phyloP scores from a whole-genome alignment of 495 filamentous ascomycete species.

The Trichoderma gamsii region DNA sequence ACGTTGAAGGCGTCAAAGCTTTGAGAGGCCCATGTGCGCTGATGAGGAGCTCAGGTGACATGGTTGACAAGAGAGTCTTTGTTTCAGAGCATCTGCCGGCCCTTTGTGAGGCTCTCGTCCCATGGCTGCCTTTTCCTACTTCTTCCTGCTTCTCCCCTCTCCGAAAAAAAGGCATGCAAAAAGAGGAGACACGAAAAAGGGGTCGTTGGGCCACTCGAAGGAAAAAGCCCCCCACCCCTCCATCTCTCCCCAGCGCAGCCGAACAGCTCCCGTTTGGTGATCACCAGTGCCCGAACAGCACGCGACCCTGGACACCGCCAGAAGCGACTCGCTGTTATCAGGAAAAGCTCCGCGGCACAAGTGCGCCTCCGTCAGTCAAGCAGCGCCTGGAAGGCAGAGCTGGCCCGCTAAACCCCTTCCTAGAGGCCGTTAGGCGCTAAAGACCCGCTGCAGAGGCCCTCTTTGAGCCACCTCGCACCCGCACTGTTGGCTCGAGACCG shows the following conservation, averaged over 20 bases:
- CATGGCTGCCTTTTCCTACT: neutral
- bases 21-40: too few species aligned
- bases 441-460: conserved; percentile 5
- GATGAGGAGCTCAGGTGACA: too few species aligned
- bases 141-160: neutral
- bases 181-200: conserved; percentile 11
- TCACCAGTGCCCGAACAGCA: neutral
- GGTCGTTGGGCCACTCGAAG: neutral
- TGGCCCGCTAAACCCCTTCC: neutral
- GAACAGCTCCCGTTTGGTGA: conserved; percentile 8
- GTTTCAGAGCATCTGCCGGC: too few species aligned
- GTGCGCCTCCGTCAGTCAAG: neutral
- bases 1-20: too few species aligned
- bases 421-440: neutral
- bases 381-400: neutral
- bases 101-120: too few species aligned
- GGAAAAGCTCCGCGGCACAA: neutral
- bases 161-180: conserved; percentile 1
- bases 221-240: neutral
- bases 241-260: conserved; percentile 1
- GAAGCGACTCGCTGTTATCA: neutral
- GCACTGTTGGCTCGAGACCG: conserved; percentile 3
- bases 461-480: conserved; percentile 7
- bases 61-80: too few species aligned
- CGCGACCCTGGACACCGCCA: conserved; percentile 11